Conservation (phyloP, 306 rosid species). For the Crataegus laevigata region DNA sequence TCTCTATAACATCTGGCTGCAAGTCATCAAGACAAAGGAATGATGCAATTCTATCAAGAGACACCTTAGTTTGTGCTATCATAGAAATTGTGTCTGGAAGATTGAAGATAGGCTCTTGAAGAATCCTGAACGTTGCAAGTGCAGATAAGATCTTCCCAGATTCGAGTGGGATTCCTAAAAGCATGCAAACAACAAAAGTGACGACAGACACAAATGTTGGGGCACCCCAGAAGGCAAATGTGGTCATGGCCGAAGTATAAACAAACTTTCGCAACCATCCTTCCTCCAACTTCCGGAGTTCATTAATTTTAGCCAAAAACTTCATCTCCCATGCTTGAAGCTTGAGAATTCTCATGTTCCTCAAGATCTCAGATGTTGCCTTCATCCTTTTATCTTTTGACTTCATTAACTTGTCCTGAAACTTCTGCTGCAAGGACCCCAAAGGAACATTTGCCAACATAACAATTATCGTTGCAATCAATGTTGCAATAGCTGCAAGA, state of each 20-base stretch:
- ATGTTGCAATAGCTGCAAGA: constrained; percentile 62
- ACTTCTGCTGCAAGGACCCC: constrained; percentile 57
- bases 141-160: constrained; percentile 87
- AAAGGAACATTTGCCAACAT: constrained; percentile 69
- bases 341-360: constrained; percentile 82
- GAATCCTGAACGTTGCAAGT: constrained; percentile 75
- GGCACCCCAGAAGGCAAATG: constrained; percentile 54
- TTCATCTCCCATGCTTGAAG: constrained; percentile 93
- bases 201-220: constrained; percentile 71
- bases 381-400: constrained; percentile 85
- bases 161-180: constrained; percentile 77
- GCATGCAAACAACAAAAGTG: constrained; percentile 66
- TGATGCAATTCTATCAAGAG: constrained; percentile 66
- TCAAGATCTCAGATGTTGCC: constrained; percentile 62
- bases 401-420: constrained; percentile 69
- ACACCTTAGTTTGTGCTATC: constrained; percentile 73
- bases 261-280: constrained; percentile 59
- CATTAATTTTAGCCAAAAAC: constrained; percentile 58
- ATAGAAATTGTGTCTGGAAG: constrained; percentile 72
- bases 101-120: constrained; percentile 57
- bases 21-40: constrained; percentile 69
- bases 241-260: constrained; percentile 31
- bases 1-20: constrained; percentile 50
- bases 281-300: constrained; percentile 50
- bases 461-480: constrained; percentile 50